Percentiles rank a stretch among this genome's conserved stretches.
phyloP scores from a whole-genome alignment of 495 filamentous ascomycete species.

The Barbatosphaeria neglecta region DNA sequence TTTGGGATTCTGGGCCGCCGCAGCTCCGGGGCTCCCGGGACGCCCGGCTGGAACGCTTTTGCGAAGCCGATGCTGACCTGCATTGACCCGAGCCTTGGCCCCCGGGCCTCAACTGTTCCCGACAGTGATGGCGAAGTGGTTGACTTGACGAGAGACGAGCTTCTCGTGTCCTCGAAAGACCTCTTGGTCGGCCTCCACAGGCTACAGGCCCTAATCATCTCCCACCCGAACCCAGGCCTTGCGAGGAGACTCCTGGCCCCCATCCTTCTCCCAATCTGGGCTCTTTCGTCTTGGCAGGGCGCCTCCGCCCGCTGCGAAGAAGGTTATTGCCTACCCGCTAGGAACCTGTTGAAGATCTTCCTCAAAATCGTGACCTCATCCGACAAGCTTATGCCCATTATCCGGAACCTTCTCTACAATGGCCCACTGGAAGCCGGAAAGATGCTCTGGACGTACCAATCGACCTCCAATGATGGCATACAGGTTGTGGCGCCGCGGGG shows the following conservation, averaged over 20 bases:
- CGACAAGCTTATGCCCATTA: conserved; percentile 26
- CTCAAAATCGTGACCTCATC: conserved; percentile 34
- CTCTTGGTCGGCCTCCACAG: conserved; percentile 42
- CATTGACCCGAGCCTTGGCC: conserved; percentile 47
- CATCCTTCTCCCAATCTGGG: conserved; percentile 58
- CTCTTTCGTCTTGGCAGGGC: conserved; percentile 43
- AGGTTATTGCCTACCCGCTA: conserved; percentile 24
- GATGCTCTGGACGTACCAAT: conserved; percentile 25
- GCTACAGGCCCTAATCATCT: conserved; percentile 44
- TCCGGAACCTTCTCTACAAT: conserved; percentile 27
- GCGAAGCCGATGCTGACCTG: conserved; percentile 50
- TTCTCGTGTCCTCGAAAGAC: conserved; percentile 30
- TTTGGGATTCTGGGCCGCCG: conserved; percentile 60
- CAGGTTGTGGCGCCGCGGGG: conserved; percentile 14
- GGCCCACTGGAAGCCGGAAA: conserved; percentile 18
- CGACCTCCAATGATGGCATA: conserved; percentile 10
- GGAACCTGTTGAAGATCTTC: conserved; percentile 30
- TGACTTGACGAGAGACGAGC: conserved; percentile 24
- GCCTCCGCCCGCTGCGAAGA: conserved; percentile 10
- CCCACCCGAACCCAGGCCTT: conserved; percentile 65
- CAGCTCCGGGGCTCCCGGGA: conserved; percentile 54
- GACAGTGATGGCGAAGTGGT: conserved; percentile 19
- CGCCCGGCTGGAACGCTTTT: conserved; percentile 58
- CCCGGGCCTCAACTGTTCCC: too few relatives aligned
- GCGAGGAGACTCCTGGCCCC: conserved; percentile 55